Evolutionary conservation across 2,329 filamentous ascomycete species (phyloP).

Genomic region (Coniella lustricola): DNA sequence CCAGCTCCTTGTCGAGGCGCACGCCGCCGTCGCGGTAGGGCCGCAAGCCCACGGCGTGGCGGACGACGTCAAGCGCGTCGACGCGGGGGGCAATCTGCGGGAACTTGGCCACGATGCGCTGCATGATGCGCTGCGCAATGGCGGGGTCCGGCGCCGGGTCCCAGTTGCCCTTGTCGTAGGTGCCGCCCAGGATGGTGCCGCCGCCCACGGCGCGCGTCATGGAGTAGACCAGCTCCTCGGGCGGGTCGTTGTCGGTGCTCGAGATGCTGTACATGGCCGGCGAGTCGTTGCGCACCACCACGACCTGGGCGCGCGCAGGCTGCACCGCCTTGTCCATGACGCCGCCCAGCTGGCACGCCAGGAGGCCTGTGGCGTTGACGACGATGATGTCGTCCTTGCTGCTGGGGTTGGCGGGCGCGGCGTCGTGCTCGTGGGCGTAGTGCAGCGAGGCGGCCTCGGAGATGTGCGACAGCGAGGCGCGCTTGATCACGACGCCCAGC

Average conservation of each 20-base stretch:
- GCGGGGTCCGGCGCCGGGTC: slow-evolving; percentile 72
- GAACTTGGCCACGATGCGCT: slow-evolving; percentile 58
- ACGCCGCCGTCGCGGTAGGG: slow-evolving; percentile 68
- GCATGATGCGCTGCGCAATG: slow-evolving; percentile 78
- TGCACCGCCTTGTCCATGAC: slow-evolving; percentile 68
- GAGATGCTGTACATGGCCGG: slow-evolving; percentile 63
- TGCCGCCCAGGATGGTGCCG: slow-evolving; percentile 81
- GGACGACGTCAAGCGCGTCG: slow-evolving; percentile 65
- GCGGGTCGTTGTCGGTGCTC: slow-evolving; percentile 68
- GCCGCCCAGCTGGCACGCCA: slow-evolving; percentile 68
- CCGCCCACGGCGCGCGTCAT: slow-evolving; percentile 78
- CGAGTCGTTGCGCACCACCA: slow-evolving; percentile 73
- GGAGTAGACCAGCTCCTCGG: slow-evolving; percentile 67
- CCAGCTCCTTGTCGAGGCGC: slow-evolving; percentile 65
- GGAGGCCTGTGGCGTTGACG: slow-evolving; percentile 79
- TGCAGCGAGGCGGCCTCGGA: slow-evolving; percentile 58
- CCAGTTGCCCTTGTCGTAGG: slow-evolving; percentile 73
- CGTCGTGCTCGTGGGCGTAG: slow-evolving; percentile 40
- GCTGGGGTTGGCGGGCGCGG: slow-evolving; percentile 17
- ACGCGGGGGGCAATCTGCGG: slow-evolving; percentile 61
- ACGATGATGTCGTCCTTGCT: slow-evolving; percentile 58
- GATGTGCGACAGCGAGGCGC: slow-evolving; percentile 62
- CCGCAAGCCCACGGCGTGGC: slow-evolving; percentile 76
- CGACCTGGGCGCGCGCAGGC: slow-evolving; percentile 76
- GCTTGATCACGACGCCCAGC: slow-evolving; percentile 61